Conservation (phyloP, 2,329 filamentous ascomycete genomes). For the Ophiocordyceps camponoti-floridani region DNA sequence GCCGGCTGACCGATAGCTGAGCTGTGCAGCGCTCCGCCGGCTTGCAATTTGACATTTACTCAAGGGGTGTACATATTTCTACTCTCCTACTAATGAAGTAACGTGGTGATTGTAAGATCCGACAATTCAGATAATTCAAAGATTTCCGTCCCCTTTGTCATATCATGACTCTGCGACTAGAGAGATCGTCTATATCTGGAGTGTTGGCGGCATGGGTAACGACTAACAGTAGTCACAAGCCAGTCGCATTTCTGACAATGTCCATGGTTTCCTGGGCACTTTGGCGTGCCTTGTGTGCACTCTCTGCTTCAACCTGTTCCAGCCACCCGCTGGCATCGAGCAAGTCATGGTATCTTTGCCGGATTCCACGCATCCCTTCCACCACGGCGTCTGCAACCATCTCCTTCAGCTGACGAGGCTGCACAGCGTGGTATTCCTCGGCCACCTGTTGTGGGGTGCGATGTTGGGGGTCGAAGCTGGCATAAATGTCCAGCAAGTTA, state of each 20-base stretch:
- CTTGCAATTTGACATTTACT: too few species aligned
- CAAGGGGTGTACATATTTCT: too few species aligned
- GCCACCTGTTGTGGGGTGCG: constrained; percentile 23
- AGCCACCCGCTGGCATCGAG: constrained; percentile 31
- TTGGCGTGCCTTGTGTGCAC: constrained; percentile 39
- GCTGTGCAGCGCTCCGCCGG: too few species aligned
- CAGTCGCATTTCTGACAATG: constrained; percentile 31
- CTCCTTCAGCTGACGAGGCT: constrained; percentile 23
- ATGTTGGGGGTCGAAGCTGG: constrained; percentile 37
- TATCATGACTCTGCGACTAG: too few species aligned
- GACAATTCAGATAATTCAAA: neutral
- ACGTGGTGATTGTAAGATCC: too few species aligned
- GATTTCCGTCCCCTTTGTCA: too few species aligned
- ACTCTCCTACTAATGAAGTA: too few species aligned
- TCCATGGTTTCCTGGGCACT: constrained; percentile 43
- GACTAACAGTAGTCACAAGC: constrained; percentile 15
- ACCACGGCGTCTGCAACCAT: constrained; percentile 41
- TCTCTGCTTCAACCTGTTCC: constrained; percentile 36
- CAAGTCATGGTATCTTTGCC: constrained; percentile 36
- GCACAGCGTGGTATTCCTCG: constrained; percentile 16
- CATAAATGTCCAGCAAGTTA: constrained; percentile 71
- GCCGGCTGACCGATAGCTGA: too few species aligned
- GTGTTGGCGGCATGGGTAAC: neutral
- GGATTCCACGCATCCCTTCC: constrained; percentile 31
- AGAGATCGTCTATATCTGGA: too few species aligned